Evolutionary conservation across 345 rosid genomes (phyloP), one percentile per base, ranked within the genome.

Genomic region (Passiflora organensis): DNA sequence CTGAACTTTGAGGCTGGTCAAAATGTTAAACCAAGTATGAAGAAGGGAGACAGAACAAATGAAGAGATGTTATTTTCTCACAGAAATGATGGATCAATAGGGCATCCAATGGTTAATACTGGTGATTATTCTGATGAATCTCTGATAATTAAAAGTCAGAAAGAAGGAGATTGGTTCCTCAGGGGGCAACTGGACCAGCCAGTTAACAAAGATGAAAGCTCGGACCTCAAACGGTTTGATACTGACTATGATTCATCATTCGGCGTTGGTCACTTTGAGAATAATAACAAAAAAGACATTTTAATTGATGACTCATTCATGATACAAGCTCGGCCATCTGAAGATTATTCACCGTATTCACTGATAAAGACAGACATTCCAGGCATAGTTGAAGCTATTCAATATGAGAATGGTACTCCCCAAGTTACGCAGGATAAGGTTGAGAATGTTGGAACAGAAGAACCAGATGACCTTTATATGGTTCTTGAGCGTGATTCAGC

Each of bases 391-490:
- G 83, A 72, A 56, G 75, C 66, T 43, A 39, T 60, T 55, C 77
- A 58, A 62, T 59, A 71, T 19, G 84, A 74, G 58, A 73, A 76
- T 63, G 58, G 48, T 49, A 58, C 51, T 32, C 47, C 63, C 0
- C 83, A 84, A 43, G 57, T 54, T 53, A 65, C 58, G 10, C 70
- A 18, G 11, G 53, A 68, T 37, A 75, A 70, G 53, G 43, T 56
- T 36, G 69, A 39, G 51, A 59, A 67, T 28, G 24, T 58, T 23
- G 50, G 37, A 44, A 53, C 59, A 14, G 64, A 70, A 50, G 95
- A 93, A 53, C 99, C 96, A 56, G 96, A 93, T 77, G 99, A 93
- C 48, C 95, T 93, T 65, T 83, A 68, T 69, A 86, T 93, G 95
- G 80, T 93, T 66, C 83, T 82, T 59, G 91, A 83, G 55, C 89